Base-by-base conservation (phyloP, 2,329 filamentous ascomycete species). In the Arthroderma sp. region DNA sequence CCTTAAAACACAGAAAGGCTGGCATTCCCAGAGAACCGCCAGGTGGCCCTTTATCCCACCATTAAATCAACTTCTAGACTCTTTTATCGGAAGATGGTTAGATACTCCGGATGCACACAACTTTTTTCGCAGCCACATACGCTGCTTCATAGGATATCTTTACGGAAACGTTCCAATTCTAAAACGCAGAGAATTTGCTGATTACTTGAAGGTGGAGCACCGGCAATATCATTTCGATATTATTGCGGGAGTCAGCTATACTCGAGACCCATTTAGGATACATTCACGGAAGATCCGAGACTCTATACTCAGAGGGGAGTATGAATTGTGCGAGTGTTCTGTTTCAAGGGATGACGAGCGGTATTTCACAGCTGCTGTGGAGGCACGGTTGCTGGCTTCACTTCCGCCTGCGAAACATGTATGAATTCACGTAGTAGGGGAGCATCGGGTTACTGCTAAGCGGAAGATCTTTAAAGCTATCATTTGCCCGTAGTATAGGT, bases 181-280 rank as follows among this genome's bases (percentile, higher is more conserved):
- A 56, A 60, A 63, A 56, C 43, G 60, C 38, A 57, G 43, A 51
- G 60, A 56, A 49, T 61, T 64, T 57, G 60, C 59, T 23, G 56
- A 58, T 31, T 58, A 61, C 25, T 51, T 63, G 55, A 61, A 58
- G 54, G 51, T 60, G 53, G 58, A 63, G 54, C 58, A 63, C 41
- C 62, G 58, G 55, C 62, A 63, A 33, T 62, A 59, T 17, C 60
- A 62, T 56, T 60, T 57, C 31, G 62, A 63, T 55, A 60, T 61
- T 17, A 54, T 63, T 52, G 57, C 61, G 28, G 62, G 58, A 41
- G 61, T 63, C 61, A 52, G 38, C 55, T 55, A 67, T 63, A 59
- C 64, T 67, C 43, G 66, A 60, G 35, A 66, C 54, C 15, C 62
- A 58, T 47, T 60, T 60, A 37, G 68, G 62, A 17, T 60, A 44